These are phyloP conservation scores for Stemphylium vesicarium DNA, from an alignment of 2,329 filamentous ascomycete species.

Conservation along the genomic window DNA sequence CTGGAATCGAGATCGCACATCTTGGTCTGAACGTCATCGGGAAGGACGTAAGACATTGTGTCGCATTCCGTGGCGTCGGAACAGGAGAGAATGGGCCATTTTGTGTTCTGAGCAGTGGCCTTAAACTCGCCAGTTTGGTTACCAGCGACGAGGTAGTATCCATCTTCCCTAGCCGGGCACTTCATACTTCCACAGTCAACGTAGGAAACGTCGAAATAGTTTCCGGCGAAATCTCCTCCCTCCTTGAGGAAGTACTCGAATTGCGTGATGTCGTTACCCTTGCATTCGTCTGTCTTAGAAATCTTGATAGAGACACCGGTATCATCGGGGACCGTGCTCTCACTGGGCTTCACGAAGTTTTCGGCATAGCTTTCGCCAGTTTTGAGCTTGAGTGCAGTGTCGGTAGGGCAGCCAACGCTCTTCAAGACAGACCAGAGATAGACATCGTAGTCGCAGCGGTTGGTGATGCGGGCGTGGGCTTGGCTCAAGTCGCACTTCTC, in stretches of 20 bases:
- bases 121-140: constrained; percentile 21
- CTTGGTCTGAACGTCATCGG: constrained; percentile 44
- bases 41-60: constrained; percentile 40
- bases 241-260: constrained; percentile 44
- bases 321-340: not conserved
- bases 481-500: constrained; percentile 17
- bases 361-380: constrained; percentile 42
- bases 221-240: constrained; percentile 16
- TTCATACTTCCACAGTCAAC: constrained; percentile 40
- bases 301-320: constrained; percentile 50
- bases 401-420: constrained; percentile 31
- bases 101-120: constrained; percentile 31
- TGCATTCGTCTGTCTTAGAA: constrained; percentile 42
- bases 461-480: constrained; percentile 42
- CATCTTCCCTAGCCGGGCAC: constrained; percentile 44
- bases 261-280: constrained; percentile 41
- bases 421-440: constrained; percentile 49
- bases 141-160: constrained; percentile 42
- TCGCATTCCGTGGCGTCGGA: constrained; percentile 28
- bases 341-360: constrained; percentile 31
- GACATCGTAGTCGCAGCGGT: constrained; percentile 48
- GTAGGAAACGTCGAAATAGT: constrained; percentile 50
- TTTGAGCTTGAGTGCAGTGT: constrained; percentile 31
- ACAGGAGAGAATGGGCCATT: constrained; percentile 43
- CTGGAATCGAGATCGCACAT: constrained; percentile 34